Evolutionary conservation across 371 early-diverging fungal genomes (phyloP), one percentile per base, ranked within the genome.

Genomic region (Mortierella sp.): DNA sequence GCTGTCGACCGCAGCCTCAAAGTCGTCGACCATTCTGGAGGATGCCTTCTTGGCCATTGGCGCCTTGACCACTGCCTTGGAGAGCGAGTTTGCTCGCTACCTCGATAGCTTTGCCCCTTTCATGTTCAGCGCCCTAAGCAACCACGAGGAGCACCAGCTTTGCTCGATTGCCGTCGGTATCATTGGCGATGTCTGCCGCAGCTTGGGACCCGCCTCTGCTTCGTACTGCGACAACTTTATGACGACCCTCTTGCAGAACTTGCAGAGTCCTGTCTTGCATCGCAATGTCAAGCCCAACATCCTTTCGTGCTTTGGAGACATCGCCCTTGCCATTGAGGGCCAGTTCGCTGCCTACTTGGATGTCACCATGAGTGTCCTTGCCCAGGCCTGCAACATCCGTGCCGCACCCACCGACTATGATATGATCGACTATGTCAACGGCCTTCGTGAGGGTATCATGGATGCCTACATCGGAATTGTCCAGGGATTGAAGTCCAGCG

Each of bases 291-390:
- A 98, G 91, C 97, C 99, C 2, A 92, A 95, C 27, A 97, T 98
- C 76, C 93, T 99, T 18, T 95, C 98, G 2, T 95, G 96, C 89
- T 97, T 99, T 91, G 99, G 99, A 70, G 99, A 99, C 90, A 95
- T 99, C 83, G 98, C 99, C 3, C 88, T 98, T 73, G 98, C 99
- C 5, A 95, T 99, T 77, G 97, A 97, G 54, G 96, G 93, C 24
- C 88, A 93, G 71, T 99, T 99, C 88, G 95, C 93, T 72, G 88
- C 88, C 27, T 99, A 96, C 88, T 82, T 99, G 43, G 94, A 94
- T 44, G 91, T 95, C 11, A 92, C 95, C 56, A 96, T 98, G 96
- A 89, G 89, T 80, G 95, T 97, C n/a, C 92, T 99, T 56, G 90
- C 93, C 63, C 96, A 97, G 77, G 98, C 97, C 6, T 92, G 94